phyloP scores from a whole-genome alignment of 768 basidiomycete genomes.

The Crassisporium funariophilum region DNA sequence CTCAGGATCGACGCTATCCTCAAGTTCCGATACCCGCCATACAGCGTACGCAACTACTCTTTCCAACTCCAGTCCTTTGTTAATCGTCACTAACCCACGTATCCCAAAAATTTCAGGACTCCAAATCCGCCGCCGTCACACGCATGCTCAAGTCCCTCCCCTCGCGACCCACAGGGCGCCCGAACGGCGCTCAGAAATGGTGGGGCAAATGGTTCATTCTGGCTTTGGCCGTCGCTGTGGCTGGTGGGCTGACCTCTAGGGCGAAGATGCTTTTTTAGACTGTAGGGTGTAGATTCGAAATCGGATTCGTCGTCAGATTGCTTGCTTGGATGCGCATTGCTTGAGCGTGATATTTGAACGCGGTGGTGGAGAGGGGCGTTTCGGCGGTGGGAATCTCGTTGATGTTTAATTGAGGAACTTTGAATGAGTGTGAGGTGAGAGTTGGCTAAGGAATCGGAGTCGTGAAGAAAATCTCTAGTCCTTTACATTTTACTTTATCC shows the following conservation, averaged over 20 bases:
- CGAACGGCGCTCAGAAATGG: constrained; percentile 30
- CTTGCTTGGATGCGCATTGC: too few species aligned
- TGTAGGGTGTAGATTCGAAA: too few species aligned
- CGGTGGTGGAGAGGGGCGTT: too few species aligned
- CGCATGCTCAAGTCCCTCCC: constrained; percentile 39
- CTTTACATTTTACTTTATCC: too few species aligned
- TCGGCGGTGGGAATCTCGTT: too few species aligned
- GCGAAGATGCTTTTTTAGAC: constrained; percentile 27
- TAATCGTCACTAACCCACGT: not conserved
- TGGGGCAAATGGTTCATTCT: constrained; percentile 53
- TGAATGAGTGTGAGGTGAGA: too few species aligned
- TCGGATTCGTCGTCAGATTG: too few species aligned
- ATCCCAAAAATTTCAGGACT: constrained; percentile 22
- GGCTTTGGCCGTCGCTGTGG: constrained; percentile 44
- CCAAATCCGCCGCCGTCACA: constrained; percentile 27
- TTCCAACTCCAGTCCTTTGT: not conserved
- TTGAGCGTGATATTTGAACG: too few species aligned
- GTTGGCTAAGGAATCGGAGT: too few species aligned
- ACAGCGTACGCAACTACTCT: constrained; percentile 37
- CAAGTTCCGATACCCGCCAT: constrained; percentile 63
- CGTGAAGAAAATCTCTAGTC: too few species aligned
- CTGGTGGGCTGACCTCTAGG: constrained; percentile 45
- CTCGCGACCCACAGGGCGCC: constrained; percentile 45
- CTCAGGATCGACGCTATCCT: constrained; percentile 52
- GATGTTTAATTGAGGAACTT: too few species aligned